Evolutionary conservation across 495 filamentous ascomycete genomes (phyloP).

Genomic region (Aspergillus baeticus): DNA sequence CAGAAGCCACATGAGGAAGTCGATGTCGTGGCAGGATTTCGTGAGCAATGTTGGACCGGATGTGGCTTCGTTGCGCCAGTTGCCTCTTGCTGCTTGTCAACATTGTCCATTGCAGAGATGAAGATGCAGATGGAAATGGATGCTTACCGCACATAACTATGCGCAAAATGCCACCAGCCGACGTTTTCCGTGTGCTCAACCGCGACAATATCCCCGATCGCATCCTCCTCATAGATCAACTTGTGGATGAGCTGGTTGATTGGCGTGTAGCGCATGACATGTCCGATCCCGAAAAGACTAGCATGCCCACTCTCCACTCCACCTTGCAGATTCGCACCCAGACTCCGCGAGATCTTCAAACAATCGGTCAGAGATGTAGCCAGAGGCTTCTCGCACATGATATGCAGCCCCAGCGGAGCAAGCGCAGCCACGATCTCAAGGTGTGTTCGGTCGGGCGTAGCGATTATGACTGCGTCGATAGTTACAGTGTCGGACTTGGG

Average conservation of each 20-base stretch:
- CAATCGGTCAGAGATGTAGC: conserved; percentile 67
- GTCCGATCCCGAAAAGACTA: conserved; percentile 63
- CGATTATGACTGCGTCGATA: conserved; percentile 72
- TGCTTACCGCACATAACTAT: conserved; percentile 65
- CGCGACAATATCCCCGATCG: conserved; percentile 72
- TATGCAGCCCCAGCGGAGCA: conserved; percentile 62
- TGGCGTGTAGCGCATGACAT: conserved; percentile 66
- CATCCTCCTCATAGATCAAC: conserved; percentile 53
- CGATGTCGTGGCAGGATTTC: conserved; percentile 89
- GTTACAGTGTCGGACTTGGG: too few relatives aligned
- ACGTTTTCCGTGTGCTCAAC: conserved; percentile 84
- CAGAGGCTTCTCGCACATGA: conserved; percentile 83
- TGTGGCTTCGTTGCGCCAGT: conserved; percentile 52
- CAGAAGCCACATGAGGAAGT: conserved; percentile 71
- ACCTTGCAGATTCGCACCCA: not conserved
- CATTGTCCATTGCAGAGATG: too few relatives aligned
- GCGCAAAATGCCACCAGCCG: conserved; percentile 84
- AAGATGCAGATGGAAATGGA: not conserved
- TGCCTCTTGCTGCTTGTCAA: conserved; percentile 48
- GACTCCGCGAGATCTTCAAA: conserved; percentile 57
- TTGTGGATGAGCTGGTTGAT: conserved; percentile 74
- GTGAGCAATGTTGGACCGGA: conserved; percentile 60
- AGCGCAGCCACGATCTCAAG: conserved; percentile 61
- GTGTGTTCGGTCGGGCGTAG: conserved; percentile 74
- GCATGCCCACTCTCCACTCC: too few relatives aligned